Percentiles rank a stretch among this genome's conserved stretches.
These are phyloP conservation scores for Citrullus amarus DNA, from an alignment of 306 rosid species.

Conservation along the genomic window DNA sequence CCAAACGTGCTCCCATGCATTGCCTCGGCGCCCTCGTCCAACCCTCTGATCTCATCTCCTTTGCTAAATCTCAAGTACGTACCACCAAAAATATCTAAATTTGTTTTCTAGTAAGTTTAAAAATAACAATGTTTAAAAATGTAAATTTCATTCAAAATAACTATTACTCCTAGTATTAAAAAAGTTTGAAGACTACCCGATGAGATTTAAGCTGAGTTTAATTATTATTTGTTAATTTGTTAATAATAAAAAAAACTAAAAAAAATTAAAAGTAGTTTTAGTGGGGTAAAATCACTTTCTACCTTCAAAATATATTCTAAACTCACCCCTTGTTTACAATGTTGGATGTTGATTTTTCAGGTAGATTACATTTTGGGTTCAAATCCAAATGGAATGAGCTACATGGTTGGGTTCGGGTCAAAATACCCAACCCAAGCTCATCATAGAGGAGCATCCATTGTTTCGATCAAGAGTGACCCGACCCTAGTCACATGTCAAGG, in stretches of 20 bases:
- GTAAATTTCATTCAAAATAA: too few species aligned
- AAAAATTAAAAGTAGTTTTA: too few species aligned
- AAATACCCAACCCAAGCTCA: slow-evolving; percentile 32
- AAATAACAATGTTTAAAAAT: too few species aligned
- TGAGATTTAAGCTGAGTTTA: too few species aligned
- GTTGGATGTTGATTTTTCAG: slow-evolving; percentile 7
- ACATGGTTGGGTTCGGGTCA: slow-evolving; percentile 60
- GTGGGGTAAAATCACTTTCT: too few species aligned
- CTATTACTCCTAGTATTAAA: too few species aligned
- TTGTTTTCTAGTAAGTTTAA: too few species aligned
- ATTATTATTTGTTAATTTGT: too few species aligned
- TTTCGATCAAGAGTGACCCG: slow-evolving; percentile 23
- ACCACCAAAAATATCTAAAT: not conserved
- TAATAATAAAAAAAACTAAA: too few species aligned
- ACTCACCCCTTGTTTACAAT: not conserved
- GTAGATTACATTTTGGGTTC: slow-evolving; percentile 51
- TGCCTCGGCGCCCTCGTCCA: slow-evolving; percentile 16
- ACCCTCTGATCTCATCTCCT: slow-evolving; percentile 22
- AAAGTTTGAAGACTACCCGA: too few species aligned
- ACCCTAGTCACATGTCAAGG: slow-evolving; percentile 30
- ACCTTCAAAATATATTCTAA: too few species aligned
- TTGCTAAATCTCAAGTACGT: slow-evolving; percentile 33
- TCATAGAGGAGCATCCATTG: slow-evolving; percentile 65
- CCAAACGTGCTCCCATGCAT: slow-evolving; percentile 12
- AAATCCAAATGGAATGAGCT: slow-evolving; percentile 37